Evolutionary conservation across 495 filamentous ascomycete genomes (phyloP).

Genomic region (Neurospora africana): DNA sequence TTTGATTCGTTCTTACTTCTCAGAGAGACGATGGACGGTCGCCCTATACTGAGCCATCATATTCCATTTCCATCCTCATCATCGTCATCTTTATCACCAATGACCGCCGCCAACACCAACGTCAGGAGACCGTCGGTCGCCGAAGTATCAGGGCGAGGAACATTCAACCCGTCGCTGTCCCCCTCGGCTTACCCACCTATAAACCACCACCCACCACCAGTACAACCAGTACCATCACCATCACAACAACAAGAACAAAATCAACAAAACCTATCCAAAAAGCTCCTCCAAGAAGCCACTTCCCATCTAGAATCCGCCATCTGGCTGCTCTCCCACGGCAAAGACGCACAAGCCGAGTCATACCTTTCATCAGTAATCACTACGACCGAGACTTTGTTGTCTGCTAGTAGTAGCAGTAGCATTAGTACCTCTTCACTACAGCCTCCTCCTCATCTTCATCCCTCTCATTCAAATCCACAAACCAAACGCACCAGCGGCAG

Average conservation of each 20-base stretch:
- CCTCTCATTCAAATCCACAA: neutral
- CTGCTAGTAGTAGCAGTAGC: neutral
- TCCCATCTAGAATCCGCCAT: neutral
- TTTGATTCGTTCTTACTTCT: neutral
- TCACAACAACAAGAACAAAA: neutral
- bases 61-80: neutral
- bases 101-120: neutral
- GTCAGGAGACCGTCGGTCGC: neutral
- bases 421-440: neutral
- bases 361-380: neutral
- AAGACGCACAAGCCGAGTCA: neutral
- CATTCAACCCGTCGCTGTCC: neutral
- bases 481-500: neutral
- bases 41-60: neutral
- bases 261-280: neutral
- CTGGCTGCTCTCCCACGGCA: neutral
- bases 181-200: neutral
- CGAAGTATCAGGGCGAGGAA: neutral
- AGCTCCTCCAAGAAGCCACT: neutral
- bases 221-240: neutral
- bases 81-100: too few relatives aligned
- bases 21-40: neutral
- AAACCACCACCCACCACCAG: neutral
- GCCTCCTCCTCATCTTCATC: neutral
- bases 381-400: neutral